Percentiles rank a stretch among this genome's conserved stretches.
Conservation (phyloP, 108 stramenopile genomes). For the Poteriospumella lacustris region DNA sequence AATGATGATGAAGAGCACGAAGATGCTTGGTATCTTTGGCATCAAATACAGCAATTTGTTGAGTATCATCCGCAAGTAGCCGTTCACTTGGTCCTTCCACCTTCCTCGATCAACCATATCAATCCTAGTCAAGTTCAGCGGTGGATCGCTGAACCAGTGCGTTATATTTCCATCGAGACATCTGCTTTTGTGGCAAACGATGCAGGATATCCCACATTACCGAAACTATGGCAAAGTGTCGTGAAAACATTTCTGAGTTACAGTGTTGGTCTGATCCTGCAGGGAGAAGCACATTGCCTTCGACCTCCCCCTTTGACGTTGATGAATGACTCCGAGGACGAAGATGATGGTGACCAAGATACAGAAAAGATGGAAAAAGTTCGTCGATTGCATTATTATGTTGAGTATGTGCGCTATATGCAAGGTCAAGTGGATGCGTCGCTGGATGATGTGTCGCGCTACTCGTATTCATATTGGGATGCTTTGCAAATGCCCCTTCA, state of each 20-base stretch:
- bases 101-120: slow-evolving; percentile 25
- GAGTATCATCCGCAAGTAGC: not conserved
- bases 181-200: slow-evolving; percentile 79
- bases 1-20: not conserved
- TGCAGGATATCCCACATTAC: slow-evolving; percentile 76
- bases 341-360: not conserved
- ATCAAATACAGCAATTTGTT: not conserved
- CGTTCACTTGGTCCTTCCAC: not conserved
- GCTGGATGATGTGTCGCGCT: slow-evolving; percentile 59
- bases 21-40: slow-evolving; percentile 17
- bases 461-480: slow-evolving; percentile 77
- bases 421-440: slow-evolving; percentile 50
- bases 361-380: not conserved
- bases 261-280: slow-evolving; percentile 41
- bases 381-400: slow-evolving; percentile 32
- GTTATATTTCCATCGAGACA: slow-evolving; percentile 64
- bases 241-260: slow-evolving; percentile 55
- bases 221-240: slow-evolving; percentile 71
- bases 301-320: not conserved
- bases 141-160: slow-evolving; percentile 68
- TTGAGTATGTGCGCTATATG: slow-evolving; percentile 74
- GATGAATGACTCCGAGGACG: not conserved
- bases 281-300: slow-evolving; percentile 25
- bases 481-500: slow-evolving; percentile 89
- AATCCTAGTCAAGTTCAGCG: slow-evolving; percentile 56